Evolutionary conservation across 2,329 filamentous ascomycete species (phyloP), one percentile per base, ranked within the genome.

Genomic region (Diaporthe australafricana): DNA sequence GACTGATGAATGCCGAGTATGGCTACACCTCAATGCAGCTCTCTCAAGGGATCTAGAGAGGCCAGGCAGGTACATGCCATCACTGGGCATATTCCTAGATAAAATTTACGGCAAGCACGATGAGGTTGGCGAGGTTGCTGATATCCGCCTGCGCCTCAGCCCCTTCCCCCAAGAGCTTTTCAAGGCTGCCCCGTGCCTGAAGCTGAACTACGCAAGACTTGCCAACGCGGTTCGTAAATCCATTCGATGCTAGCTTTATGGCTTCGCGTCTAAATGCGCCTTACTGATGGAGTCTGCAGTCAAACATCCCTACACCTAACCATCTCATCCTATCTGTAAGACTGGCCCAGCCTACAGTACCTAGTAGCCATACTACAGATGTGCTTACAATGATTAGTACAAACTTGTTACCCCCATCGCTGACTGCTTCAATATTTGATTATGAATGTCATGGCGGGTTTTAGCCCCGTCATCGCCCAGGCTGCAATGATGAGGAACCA

Each of bases 1-100:
- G 93, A 68, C 95, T 94, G 82, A 87, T 94, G 82, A 87, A 94
- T 11, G 90, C 92, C 77, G 89, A 87, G 76, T 91, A 94, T 40
- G 8, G 3, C 38, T 14, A 86, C 70, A 87, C 88, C 45, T 92
- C 93, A 92, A 95, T 82, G 92, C 93, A 73, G 89, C 94, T 70
- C 87, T 94, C 25, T 90, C 91, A 4, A 68, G 81, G 0, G 90
- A 90, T 25, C 93, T 74, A 83, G 88, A 72, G 87, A 90, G 81
- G 86, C 88, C 1, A 88, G 84, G 63, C 85, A 88, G 76, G 92
- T 92, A 27, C 87, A 83, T 63, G 84, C 94, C 60, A 89, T 94
- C 75, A 83, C 83, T 22, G 92, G 92, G 47, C 86, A 91, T 75
- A 89, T 94, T 35, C n/a, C n/a, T n/a, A n/a, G n/a, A n/a, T n/a